Evolutionary conservation across 2,329 filamentous ascomycete genomes (phyloP), one percentile per base, ranked within the genome.

Genomic region (Fusarium veterinarium): DNA sequence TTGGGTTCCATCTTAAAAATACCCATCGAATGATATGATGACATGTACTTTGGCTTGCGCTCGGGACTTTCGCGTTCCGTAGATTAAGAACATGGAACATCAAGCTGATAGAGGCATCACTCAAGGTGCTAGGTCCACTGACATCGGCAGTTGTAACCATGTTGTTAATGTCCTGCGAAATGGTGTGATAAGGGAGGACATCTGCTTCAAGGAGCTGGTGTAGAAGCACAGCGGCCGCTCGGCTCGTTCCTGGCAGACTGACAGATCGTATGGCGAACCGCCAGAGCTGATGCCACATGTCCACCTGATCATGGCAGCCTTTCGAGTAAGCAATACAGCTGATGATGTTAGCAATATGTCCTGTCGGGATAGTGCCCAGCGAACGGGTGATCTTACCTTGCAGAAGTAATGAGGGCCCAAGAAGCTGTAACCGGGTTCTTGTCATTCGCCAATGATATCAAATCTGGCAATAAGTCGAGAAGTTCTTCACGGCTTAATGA

Each of bases 401-500:
- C 86, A 78, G 94, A 90, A n/a, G 91, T 92, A 58, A 98, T 81
- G 84, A 97, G 90, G 23, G 94, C 92, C 96, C 96, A 99, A 0
- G 91, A 93, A 12, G 91, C 89, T 44, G 91, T 84, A 13, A 82
- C 81, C 19, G 84, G 82, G 73, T 92, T 91, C 76, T 97, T 95
- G 77, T 96, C 92, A 14, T 89, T 86, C 46, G 92, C 89, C 59
- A 88, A 86, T 16, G 83, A 80, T 20, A 86, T 82, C 20, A 97
- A 82, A 46, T 88, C 86, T 13, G 86, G 84, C 6, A 96, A 78
- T 8, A 92, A 79, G 1, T 86, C 84, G 9, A 82, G 80, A 31
- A 92, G 82, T 16, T 89, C 87, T 37, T 91, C 87, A 37, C 82
- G 74, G 7, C 84, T 80, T 2, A 89, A 78, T 30, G 84, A 81